These are phyloP conservation scores for Wickerhamomyces rabaulensis DNA, from an alignment of 805 yeast species.

Conservation along the genomic window DNA sequence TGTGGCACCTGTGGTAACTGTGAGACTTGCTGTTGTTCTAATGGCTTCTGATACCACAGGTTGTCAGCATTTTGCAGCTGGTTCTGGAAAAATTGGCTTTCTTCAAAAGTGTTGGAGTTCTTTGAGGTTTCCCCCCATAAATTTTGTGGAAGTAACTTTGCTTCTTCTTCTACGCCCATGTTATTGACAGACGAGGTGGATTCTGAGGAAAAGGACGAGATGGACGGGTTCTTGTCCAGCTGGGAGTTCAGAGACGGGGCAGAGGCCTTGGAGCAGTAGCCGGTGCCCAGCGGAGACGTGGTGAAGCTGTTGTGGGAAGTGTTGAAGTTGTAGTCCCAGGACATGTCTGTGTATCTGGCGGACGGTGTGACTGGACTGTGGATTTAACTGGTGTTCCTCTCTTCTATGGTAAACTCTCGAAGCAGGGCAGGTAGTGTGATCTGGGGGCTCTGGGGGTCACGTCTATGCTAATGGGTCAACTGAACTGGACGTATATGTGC, in stretches of 20 bases:
- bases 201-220: slow-evolving; percentile 5
- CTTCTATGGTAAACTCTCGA: not conserved
- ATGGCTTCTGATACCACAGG: not conserved
- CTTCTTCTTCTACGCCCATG: slow-evolving; percentile 5
- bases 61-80: slow-evolving; percentile 2
- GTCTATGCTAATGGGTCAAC: not conserved
- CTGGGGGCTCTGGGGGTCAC: not conserved
- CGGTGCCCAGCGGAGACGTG: not conserved
- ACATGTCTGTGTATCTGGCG: slow-evolving; percentile 8
- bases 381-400: not conserved
- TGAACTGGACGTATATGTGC: not conserved
- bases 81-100: slow-evolving; percentile 11
- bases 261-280: not conserved
- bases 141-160: slow-evolving; percentile 29
- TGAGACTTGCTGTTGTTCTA: not conserved
- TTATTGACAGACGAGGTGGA: slow-evolving; percentile 5
- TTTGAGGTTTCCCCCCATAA: slow-evolving; percentile 26
- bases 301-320: not conserved
- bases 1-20: not conserved
- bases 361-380: not conserved
- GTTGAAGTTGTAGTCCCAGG: slow-evolving; percentile 17
- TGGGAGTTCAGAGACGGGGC: not conserved
- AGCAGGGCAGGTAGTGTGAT: not conserved
- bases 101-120: slow-evolving; percentile 8
- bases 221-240: slow-evolving; percentile 1